Base-by-base conservation (phyloP, 495 filamentous ascomycete species). In the Neurospora tetraspora region DNA sequence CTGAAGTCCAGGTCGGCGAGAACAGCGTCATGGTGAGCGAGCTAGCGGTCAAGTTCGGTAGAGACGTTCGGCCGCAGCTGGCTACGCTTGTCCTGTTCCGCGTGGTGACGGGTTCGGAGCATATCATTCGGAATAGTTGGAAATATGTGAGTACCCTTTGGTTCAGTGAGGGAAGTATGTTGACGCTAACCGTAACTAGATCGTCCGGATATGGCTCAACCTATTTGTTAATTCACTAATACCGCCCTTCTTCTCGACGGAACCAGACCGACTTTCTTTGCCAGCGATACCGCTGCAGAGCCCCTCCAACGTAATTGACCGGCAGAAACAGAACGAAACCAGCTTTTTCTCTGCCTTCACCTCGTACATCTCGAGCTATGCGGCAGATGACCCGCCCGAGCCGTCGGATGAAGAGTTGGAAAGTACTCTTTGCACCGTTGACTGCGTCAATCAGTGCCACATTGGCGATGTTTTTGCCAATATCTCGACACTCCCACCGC, bases 1-100 rank as follows among this genome's bases (percentile, higher is more conserved):
- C 96, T 0, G 94, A 98, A 83, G 92, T 99, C 12, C 94, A 98
- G 79, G 94, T 90, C 59, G 94, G 90, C 1, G 90, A 93, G 76
- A 94, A 92, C 80, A 97, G 91, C 76, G 93, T 99, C 37, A 99
- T 99, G 96, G 96, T 99, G 76, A 98, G 96, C 79, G 95, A 99
- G 85, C 86, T 97, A 71, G 96, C 96, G 70, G 96, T 99, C 75
- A 94, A 94, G 78, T 97, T 99, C 82, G 96, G 96, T 34, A 86
- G 95, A 72, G 95, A 99, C 77, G 93, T 94, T 80, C 91, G 93
- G 77, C 95, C 94, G 39, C 94, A 98, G 80, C 82, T 98, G 71
- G 96, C 96, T 34, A 97, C 94, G 47, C 89, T 98, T 70, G 93
- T 98, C 39, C 83, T 99, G 61, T 99, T 98, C 85, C 88, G 93